phyloP scores from a whole-genome alignment of 106 monocot genomes.

The Dioscorea dumetorum region DNA sequence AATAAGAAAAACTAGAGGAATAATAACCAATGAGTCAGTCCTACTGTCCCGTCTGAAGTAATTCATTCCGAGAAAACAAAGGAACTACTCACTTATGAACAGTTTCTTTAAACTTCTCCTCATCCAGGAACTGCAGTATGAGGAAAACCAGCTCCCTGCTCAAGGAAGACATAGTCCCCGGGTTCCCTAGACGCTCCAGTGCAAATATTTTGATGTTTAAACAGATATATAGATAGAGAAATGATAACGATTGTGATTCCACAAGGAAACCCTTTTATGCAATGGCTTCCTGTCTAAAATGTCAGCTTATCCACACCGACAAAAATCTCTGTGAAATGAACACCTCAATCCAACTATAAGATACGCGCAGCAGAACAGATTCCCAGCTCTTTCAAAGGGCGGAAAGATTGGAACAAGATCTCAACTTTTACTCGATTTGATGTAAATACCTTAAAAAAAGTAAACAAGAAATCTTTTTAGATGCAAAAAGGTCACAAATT shows the following conservation, averaged over 20 bases:
- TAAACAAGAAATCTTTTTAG: no score
- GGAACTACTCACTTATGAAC: background rate
- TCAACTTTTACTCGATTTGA: no score
- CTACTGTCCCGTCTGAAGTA: no score
- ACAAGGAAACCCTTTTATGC: background rate
- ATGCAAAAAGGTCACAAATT: no score
- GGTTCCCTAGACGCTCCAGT: conserved; percentile 1
- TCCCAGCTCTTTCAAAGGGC: background rate
- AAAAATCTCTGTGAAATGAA: background rate
- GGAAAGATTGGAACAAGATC: no score
- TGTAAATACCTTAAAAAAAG: no score
- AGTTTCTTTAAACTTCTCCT: background rate
- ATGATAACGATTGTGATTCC: background rate
- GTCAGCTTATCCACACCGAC: background rate
- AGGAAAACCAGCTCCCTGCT: background rate
- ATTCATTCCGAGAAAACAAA: no score
- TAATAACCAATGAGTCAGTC: no score
- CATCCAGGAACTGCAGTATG: background rate
- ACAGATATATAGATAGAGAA: background rate
- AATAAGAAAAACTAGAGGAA: no score
- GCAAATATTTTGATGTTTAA: conserved; percentile 1
- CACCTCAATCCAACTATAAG: background rate
- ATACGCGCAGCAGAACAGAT: background rate
- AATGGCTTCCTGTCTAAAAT: background rate
- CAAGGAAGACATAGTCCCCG: conserved; percentile 3